Evolutionary conservation across 1,139 yeast genomes (phyloP).

Genomic region (Fermentozyma sake): DNA sequence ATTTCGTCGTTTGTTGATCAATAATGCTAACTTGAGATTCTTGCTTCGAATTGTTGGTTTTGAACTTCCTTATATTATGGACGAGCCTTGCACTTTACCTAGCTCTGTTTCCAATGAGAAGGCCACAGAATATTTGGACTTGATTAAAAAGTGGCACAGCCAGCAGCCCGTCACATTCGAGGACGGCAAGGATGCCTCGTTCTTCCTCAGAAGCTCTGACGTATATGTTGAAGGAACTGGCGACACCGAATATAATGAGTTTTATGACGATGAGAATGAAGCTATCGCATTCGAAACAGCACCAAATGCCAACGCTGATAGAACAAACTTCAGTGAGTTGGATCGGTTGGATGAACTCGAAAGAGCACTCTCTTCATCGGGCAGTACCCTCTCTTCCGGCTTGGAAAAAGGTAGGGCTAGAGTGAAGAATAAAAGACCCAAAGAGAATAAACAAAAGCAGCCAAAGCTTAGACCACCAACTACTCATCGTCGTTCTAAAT

Average conservation of each 20-base stretch:
- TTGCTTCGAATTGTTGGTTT: slow-evolving; percentile 31
- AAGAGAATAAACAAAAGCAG: slow-evolving; percentile 7
- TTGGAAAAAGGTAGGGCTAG: slow-evolving; percentile 20
- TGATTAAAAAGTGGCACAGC: slow-evolving; percentile 28
- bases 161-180: slow-evolving; percentile 36
- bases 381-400: slow-evolving; percentile 3
- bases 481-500: slow-evolving; percentile 13
- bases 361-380: slow-evolving; percentile 15
- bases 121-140: slow-evolving; percentile 19
- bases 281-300: slow-evolving; percentile 34
- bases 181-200: slow-evolving; percentile 39
- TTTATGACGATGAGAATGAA: slow-evolving; percentile 19
- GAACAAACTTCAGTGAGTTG: slow-evolving; percentile 21
- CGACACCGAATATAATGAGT: slow-evolving; percentile 13
- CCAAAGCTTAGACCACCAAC: slow-evolving; percentile 4
- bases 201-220: slow-evolving; percentile 24
- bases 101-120: slow-evolving; percentile 14
- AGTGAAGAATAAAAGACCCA: slow-evolving; percentile 10
- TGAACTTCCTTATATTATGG: slow-evolving; percentile 32
- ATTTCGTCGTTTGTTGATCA: slow-evolving; percentile 26
- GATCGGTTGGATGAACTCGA: slow-evolving; percentile 34
- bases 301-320: slow-evolving; percentile 13
- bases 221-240: slow-evolving; percentile 16
- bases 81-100: slow-evolving; percentile 29
- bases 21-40: slow-evolving; percentile 33